Percentiles rank a stretch among this genome's conserved stretches.
These are phyloP conservation scores for Rubus parviflorus DNA, from an alignment of 306 rosid species.

Conservation along the genomic window DNA sequence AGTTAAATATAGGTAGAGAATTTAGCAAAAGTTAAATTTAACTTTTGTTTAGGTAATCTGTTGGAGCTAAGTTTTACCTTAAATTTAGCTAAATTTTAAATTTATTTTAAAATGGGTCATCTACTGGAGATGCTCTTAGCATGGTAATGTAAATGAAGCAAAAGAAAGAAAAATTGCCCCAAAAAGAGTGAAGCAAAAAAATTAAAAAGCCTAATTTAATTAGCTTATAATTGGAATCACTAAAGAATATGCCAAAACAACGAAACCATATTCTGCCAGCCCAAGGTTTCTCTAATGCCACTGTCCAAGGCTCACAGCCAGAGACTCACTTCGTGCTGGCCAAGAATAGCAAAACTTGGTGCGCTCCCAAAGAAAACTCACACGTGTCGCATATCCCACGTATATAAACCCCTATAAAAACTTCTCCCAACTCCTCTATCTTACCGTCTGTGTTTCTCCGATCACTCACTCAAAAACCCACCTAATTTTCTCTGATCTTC, in stretches of 20 bases:
- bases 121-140: no score
- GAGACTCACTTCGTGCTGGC: not conserved
- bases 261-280: slow-evolving; percentile 12
- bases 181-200: no score
- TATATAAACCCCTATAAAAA: not conserved
- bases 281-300: slow-evolving; percentile 3
- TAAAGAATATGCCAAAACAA: slow-evolving; percentile 11
- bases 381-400: slow-evolving; percentile 19
- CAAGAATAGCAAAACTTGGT: slow-evolving; percentile 6
- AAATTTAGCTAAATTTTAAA: no score
- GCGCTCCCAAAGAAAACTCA: slow-evolving; percentile 1
- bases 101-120: no score
- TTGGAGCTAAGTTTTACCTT: no score
- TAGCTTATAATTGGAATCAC: no score
- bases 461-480: not conserved
- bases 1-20: no score
- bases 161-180: no score
- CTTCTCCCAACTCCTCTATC: slow-evolving; percentile 1
- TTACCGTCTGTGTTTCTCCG: not conserved
- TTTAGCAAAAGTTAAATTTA: no score
- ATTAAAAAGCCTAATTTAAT: no score
- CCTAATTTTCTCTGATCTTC: not conserved
- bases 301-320: not conserved
- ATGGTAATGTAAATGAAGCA: no score
- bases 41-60: no score